Evolutionary conservation across 441 rosid species (phyloP).

Genomic region (Pelargonium myrrhifolium): DNA sequence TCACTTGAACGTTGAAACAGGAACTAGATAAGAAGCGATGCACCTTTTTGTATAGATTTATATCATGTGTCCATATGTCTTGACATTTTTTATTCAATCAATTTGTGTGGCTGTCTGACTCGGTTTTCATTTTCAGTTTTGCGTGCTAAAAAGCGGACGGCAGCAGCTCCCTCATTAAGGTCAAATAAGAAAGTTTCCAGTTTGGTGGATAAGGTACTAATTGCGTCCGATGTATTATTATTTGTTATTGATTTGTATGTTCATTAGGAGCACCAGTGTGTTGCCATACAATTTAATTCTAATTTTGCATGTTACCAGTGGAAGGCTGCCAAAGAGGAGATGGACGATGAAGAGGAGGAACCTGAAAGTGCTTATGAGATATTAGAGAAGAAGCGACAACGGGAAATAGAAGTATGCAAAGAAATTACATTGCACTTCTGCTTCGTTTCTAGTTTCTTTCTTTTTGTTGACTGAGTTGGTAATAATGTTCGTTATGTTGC

Average conservation of each 20-base stretch:
- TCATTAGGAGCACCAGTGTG: neutral
- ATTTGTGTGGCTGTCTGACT: neutral
- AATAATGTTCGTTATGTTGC: conserved; percentile 19
- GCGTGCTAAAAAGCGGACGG: conserved; percentile 67
- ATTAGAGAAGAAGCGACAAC: conserved; percentile 65
- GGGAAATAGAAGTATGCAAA: conserved; percentile 63
- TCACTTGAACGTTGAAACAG: no score
- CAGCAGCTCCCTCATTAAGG: conserved; percentile 65
- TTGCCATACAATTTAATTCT: conserved; percentile 4
- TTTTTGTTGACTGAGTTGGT: neutral
- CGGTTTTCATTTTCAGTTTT: conserved; percentile 32
- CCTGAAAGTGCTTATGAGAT: conserved; percentile 55
- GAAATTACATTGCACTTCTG: neutral
- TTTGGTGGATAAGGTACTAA: conserved; percentile 85
- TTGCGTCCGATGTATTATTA: conserved; percentile 9
- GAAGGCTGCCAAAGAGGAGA: conserved; percentile 97
- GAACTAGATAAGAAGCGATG: no score
- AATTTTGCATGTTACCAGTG: conserved; percentile 39
- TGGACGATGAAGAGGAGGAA: conserved; percentile 73
- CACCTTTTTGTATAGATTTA: no score
- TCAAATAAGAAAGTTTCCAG: conserved; percentile 88
- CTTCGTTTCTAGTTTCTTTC: conserved; percentile 2
- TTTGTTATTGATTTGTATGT: neutral
- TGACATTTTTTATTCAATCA: neutral
- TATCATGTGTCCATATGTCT: no score